Percentiles rank a stretch among this genome's conserved stretches.
Conservation (phyloP, 805 yeast species). For the Naumovozyma baii region DNA sequence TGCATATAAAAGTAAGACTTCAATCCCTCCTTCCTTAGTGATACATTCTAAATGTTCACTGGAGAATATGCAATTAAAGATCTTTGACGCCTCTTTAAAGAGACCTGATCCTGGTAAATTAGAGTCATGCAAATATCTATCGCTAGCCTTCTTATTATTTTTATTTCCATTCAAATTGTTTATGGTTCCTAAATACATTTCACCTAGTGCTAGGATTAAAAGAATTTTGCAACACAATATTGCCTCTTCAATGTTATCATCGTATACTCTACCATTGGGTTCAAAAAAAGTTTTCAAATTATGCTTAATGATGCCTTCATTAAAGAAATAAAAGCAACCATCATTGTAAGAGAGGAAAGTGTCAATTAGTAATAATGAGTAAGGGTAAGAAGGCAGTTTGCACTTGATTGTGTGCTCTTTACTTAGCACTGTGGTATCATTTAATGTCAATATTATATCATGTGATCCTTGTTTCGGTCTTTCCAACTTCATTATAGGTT, state of each 20-base stretch:
- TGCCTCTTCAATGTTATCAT: constrained; percentile 53
- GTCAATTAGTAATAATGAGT: constrained; percentile 65
- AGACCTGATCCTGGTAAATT: constrained; percentile 66
- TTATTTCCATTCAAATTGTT: constrained; percentile 34
- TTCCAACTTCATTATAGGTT: not conserved
- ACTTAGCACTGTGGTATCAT: not conserved
- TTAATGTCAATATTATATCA: not conserved
- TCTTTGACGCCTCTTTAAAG: constrained; percentile 69
- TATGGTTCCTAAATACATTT: constrained; percentile 64
- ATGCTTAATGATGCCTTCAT: constrained; percentile 68
- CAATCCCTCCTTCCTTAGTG: constrained; percentile 72
- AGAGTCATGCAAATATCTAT: not conserved
- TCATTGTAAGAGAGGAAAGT: constrained; percentile 71
- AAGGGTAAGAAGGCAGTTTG: constrained; percentile 58
- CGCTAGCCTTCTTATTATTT: constrained; percentile 29
- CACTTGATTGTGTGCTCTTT: not conserved
- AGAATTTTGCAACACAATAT: constrained; percentile 74
- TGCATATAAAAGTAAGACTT: constrained; percentile 63
- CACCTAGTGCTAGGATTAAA: constrained; percentile 69
- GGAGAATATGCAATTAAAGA: constrained; percentile 67
- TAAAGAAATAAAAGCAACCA: constrained; percentile 77
- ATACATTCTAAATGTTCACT: constrained; percentile 73
- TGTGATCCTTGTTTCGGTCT: not conserved
- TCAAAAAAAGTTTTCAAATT: constrained; percentile 53
- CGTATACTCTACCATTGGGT: constrained; percentile 23